These are phyloP conservation scores for Sugiyamaella novakii DNA, from an alignment of 1,139 yeast genomes.

Conservation along the genomic window DNA sequence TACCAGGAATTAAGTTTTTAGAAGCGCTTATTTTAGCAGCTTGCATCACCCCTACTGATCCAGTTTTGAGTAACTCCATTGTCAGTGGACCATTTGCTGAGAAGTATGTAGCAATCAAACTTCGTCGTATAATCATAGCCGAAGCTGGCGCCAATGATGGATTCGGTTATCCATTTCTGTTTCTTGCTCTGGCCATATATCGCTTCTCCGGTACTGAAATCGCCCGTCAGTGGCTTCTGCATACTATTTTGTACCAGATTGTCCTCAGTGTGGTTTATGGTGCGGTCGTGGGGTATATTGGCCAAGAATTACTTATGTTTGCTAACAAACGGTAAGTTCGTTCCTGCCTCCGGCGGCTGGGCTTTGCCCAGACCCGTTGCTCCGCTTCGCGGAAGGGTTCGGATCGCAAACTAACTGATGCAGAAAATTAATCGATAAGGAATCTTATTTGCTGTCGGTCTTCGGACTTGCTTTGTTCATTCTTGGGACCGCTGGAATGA, in stretches of 20 bases:
- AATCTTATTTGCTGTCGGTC: conserved; percentile 68
- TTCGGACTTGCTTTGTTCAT: conserved; percentile 73
- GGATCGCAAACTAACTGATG: conserved; percentile 2
- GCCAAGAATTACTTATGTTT: conserved; percentile 36
- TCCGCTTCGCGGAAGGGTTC: conserved; percentile 1
- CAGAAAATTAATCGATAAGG: conserved; percentile 46
- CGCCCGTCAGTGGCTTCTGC: conserved; percentile 43
- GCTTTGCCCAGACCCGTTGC: conserved; percentile 4
- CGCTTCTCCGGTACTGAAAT: conserved; percentile 37
- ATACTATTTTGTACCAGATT: conserved; percentile 44
- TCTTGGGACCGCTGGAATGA: conserved; percentile 49
- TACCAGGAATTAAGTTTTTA: conserved; percentile 41
- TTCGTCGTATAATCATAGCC: conserved; percentile 43
- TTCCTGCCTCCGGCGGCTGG: conserved; percentile 11
- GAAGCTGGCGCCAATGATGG: conserved; percentile 50
- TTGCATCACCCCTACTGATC: conserved; percentile 51
- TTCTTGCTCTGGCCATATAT: conserved; percentile 41
- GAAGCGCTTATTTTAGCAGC: conserved; percentile 47
- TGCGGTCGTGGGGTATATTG: conserved; percentile 39
- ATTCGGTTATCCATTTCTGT: conserved; percentile 46
- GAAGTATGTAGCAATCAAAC: conserved; percentile 38
- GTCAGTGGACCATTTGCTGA: conserved; percentile 49
- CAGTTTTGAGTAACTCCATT: conserved; percentile 48
- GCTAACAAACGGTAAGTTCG: conserved; percentile 30
- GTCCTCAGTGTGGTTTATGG: conserved; percentile 43